A percentile compares a stretch with the other conserved stretches of the same genome.
phyloP scores from a whole-genome alignment of 495 filamentous ascomycete species.

The Pseudomonodictys pantanalensis region DNA sequence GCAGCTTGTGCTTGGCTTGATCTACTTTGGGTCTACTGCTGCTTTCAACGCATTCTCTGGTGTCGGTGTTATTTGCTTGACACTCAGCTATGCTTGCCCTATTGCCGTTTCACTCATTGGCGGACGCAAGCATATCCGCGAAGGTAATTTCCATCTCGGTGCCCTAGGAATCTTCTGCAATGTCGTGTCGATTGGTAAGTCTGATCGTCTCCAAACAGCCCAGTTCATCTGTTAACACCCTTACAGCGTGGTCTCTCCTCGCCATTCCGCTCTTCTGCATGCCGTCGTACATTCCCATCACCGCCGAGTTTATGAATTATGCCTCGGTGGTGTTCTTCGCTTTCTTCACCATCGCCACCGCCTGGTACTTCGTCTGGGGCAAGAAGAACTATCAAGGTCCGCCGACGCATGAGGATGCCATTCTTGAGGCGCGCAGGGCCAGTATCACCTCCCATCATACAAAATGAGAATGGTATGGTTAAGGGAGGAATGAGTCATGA shows the following conservation, averaged over 20 bases:
- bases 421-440: slow-evolving; percentile 25
- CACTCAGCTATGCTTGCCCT: slow-evolving; percentile 59
- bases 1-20: slow-evolving; percentile 56
- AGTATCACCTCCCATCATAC: slow-evolving; percentile 1
- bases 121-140: slow-evolving; percentile 47
- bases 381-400: slow-evolving; percentile 69
- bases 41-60: slow-evolving; percentile 68
- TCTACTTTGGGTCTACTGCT: slow-evolving; percentile 62
- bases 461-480: too few species aligned
- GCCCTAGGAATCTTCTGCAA: slow-evolving; percentile 57
- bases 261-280: slow-evolving; percentile 60
- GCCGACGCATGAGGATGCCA: slow-evolving; percentile 27
- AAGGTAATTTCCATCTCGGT: slow-evolving; percentile 54
- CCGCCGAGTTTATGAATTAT: slow-evolving; percentile 52
- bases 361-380: slow-evolving; percentile 70
- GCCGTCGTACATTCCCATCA: slow-evolving; percentile 43
- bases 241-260: slow-evolving; percentile 57
- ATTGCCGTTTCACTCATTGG: slow-evolving; percentile 56
- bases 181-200: slow-evolving; percentile 54
- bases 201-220: not conserved
- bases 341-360: slow-evolving; percentile 53
- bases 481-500: too few species aligned
- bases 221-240: not conserved
- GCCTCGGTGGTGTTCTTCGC: slow-evolving; percentile 63
- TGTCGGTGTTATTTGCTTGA: slow-evolving; percentile 63